phyloP scores from a whole-genome alignment of 2,329 filamentous ascomycete genomes.

The Laburnicola sp. region DNA sequence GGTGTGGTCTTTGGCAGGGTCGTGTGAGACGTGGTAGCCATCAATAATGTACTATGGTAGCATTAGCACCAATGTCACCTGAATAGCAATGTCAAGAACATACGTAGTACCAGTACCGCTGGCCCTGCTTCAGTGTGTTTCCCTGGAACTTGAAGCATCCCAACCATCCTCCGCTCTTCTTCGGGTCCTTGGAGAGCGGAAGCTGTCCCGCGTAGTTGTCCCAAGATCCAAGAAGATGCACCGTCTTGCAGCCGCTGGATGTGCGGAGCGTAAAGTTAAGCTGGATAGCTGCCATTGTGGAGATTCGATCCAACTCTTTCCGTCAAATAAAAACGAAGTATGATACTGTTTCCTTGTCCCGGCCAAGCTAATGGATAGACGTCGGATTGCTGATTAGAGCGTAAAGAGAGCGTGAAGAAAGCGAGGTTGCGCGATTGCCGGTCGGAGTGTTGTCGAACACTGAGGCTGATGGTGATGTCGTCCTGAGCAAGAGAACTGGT shows the following conservation, averaged over 20 bases:
- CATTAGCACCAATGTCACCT: neutral
- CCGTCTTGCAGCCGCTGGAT: constrained; percentile 94
- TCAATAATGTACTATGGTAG: constrained; percentile 81
- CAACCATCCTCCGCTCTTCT: constrained; percentile 90
- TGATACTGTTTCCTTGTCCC: constrained; percentile 34
- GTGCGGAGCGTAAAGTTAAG: constrained; percentile 95
- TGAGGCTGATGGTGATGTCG: constrained; percentile 26
- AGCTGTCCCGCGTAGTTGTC: constrained; percentile 96
- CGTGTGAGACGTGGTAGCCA: constrained; percentile 96
- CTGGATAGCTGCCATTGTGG: constrained; percentile 82
- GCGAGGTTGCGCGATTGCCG: constrained; percentile 37
- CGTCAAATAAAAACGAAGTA: constrained; percentile 22
- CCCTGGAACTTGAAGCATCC: constrained; percentile 96
- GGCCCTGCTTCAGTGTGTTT: constrained; percentile 79
- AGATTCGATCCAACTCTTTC: constrained; percentile 27
- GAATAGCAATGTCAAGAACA: constrained; percentile 23
- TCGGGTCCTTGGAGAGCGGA: constrained; percentile 86
- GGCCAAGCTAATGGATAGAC: constrained; percentile 46
- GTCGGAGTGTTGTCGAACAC: constrained; percentile 20
- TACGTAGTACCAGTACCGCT: constrained; percentile 98
- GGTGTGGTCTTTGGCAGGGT: constrained; percentile 85
- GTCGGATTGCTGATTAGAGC: constrained; percentile 41
- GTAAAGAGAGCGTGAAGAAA: constrained; percentile 36
- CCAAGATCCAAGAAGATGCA: constrained; percentile 97
- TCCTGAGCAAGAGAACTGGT: constrained; percentile 55